These are phyloP conservation scores for Acanthamoeba culbertsoni DNA, from an alignment of 208 protist genomes.

Conservation along the genomic window DNA sequence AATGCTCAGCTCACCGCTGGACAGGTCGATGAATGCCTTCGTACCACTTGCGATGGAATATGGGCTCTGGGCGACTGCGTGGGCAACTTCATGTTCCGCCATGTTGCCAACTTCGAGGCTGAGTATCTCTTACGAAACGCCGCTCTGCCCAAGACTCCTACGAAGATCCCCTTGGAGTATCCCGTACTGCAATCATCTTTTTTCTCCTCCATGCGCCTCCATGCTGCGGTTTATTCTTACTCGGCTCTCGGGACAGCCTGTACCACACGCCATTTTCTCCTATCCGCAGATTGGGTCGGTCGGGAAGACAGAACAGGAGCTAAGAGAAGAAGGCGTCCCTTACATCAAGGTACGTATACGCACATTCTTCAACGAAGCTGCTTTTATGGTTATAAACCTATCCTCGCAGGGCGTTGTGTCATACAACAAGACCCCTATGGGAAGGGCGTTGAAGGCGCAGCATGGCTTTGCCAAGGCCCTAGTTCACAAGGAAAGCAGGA, in stretches of 20 bases:
- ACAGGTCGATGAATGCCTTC: conserved; percentile 53
- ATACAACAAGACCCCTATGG: conserved; percentile 56
- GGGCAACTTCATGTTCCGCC: conserved; percentile 63
- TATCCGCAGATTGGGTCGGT: conserved; percentile 59
- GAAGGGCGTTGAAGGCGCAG: conserved; percentile 36
- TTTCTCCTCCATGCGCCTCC: background rate
- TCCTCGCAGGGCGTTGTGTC: background rate
- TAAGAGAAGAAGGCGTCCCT: background rate
- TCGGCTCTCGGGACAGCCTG: background rate
- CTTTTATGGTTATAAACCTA: background rate
- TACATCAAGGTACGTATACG: conserved; percentile 8
- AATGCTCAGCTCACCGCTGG: background rate
- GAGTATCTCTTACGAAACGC: conserved; percentile 44
- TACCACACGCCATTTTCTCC: conserved; percentile 61
- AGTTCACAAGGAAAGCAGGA: conserved; percentile 29
- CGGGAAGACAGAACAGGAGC: conserved; percentile 65
- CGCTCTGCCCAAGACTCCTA: background rate
- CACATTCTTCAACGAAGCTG: background rate
- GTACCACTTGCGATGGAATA: conserved; percentile 15
- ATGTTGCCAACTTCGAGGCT: conserved; percentile 64
- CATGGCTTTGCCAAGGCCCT: conserved; percentile 65
- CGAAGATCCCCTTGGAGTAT: background rate
- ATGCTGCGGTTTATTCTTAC: background rate
- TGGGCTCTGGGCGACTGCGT: conserved; percentile 68
- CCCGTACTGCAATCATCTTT: background rate